phyloP scores from a whole-genome alignment of 371 early-diverging fungal genomes.

The Phascolomyces articulosus region DNA sequence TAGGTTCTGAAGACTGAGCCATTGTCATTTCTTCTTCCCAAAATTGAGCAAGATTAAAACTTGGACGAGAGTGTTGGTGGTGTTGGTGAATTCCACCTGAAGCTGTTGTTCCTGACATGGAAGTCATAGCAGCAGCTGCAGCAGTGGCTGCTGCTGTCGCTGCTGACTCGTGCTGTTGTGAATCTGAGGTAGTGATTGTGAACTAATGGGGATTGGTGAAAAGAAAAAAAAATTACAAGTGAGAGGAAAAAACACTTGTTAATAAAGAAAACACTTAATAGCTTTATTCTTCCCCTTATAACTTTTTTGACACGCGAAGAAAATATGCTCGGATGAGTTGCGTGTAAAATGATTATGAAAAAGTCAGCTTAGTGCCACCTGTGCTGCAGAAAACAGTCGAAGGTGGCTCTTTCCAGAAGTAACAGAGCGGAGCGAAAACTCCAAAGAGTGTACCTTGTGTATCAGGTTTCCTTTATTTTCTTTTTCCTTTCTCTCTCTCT shows the following conservation, averaged over 20 bases:
- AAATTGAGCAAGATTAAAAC: constrained; percentile 46
- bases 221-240: constrained; percentile 1
- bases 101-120: background rate
- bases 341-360: background rate
- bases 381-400: background rate
- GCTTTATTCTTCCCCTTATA: background rate
- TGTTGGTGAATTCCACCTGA: background rate
- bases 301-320: background rate
- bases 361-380: background rate
- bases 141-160: constrained; percentile 11
- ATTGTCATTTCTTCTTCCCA: constrained; percentile 47
- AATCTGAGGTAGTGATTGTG: constrained; percentile 1
- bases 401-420: background rate
- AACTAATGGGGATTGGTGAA: background rate
- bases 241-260: background rate
- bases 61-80: constrained; percentile 26
- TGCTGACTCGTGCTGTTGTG: background rate
- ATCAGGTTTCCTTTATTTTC: background rate
- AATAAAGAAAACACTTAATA: too few relatives aligned
- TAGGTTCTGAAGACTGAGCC: constrained; percentile 50
- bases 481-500: background rate
- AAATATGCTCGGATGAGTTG: background rate
- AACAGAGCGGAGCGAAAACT: background rate
- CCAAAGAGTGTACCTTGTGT: background rate
- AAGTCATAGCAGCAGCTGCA: constrained; percentile 11